phyloP scores from a whole-genome alignment of 306 rosid genomes.

The Quercus gilva region DNA sequence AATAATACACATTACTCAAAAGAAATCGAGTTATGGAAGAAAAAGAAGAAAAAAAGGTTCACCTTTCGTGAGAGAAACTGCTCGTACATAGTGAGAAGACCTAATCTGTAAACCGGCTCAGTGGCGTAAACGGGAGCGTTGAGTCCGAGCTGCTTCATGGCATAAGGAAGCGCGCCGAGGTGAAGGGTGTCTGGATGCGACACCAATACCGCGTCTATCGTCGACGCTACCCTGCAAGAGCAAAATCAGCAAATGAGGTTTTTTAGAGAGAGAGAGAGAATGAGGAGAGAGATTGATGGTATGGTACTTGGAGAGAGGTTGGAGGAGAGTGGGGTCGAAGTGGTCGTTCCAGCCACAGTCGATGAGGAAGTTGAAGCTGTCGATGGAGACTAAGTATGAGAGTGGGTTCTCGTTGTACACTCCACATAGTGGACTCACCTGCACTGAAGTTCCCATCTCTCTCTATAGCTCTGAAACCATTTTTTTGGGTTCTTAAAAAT shows the following conservation, averaged over 20 bases:
- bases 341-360: constrained; percentile 99
- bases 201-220: constrained; percentile 83
- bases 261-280: too few relatives aligned
- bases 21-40: not conserved
- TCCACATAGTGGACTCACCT: too few relatives aligned
- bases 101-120: constrained; percentile 83
- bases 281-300: too few relatives aligned
- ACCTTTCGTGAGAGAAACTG: constrained; percentile 89
- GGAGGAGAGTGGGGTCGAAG: constrained; percentile 81
- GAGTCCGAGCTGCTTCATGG: constrained; percentile 80
- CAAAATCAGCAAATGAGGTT: not conserved
- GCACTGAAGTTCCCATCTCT: too few relatives aligned
- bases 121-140: constrained; percentile 79
- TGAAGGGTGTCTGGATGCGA: constrained; percentile 92
- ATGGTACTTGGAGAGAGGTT: constrained; percentile 84
- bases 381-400: constrained; percentile 84
- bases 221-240: too few relatives aligned
- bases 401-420: constrained; percentile 92
- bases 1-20: too few relatives aligned
- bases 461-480: not conserved
- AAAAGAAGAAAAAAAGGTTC: constrained; percentile 3
- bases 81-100: constrained; percentile 95
- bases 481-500: not conserved
- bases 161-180: constrained; percentile 91
- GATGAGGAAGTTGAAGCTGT: constrained; percentile 78